Conservation (phyloP, 495 filamentous ascomycete genomes). For the Eremomyces bilateralis region DNA sequence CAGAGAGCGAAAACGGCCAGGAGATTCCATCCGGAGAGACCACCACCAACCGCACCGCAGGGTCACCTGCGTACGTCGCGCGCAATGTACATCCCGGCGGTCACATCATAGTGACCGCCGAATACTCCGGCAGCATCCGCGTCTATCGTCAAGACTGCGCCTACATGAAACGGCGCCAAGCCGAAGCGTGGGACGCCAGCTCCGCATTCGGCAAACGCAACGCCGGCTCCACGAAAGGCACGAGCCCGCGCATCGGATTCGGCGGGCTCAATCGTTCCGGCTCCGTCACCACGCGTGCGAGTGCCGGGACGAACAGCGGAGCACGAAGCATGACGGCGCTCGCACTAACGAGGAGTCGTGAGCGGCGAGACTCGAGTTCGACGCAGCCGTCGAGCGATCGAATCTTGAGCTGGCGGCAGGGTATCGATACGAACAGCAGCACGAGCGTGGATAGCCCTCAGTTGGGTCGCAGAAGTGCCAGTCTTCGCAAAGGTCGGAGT, state of each 20-base stretch:
- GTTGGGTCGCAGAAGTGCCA: no score
- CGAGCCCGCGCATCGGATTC: slow-evolving; percentile 31
- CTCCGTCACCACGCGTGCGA: slow-evolving; percentile 34
- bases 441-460: no score
- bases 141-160: slow-evolving; percentile 92
- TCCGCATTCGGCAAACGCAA: slow-evolving; percentile 66
- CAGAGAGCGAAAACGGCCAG: slow-evolving; percentile 1
- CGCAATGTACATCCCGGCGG: slow-evolving; percentile 59
- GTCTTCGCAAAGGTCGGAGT: no score
- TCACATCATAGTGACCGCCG: slow-evolving; percentile 82
- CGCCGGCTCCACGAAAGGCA: slow-evolving; percentile 9
- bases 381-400: slow-evolving; percentile 49
- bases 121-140: slow-evolving; percentile 74
- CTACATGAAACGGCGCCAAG: slow-evolving; percentile 26
- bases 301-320: slow-evolving; percentile 30
- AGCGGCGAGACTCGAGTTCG: slow-evolving; percentile 30
- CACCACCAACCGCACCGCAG: slow-evolving; percentile 31
- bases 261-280: slow-evolving; percentile 38
- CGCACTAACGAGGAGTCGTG: slow-evolving; percentile 21
- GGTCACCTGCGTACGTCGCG: slow-evolving; percentile 47
- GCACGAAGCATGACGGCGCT: not conserved
- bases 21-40: not conserved
- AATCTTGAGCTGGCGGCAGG: slow-evolving; percentile 85
- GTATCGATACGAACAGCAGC: no score
- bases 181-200: slow-evolving; percentile 43